A percentile compares a stretch with the other conserved stretches of the same genome.
These are phyloP conservation scores for Saturnispora serradocipensis DNA, from an alignment of 805 yeast genomes.

Conservation along the genomic window DNA sequence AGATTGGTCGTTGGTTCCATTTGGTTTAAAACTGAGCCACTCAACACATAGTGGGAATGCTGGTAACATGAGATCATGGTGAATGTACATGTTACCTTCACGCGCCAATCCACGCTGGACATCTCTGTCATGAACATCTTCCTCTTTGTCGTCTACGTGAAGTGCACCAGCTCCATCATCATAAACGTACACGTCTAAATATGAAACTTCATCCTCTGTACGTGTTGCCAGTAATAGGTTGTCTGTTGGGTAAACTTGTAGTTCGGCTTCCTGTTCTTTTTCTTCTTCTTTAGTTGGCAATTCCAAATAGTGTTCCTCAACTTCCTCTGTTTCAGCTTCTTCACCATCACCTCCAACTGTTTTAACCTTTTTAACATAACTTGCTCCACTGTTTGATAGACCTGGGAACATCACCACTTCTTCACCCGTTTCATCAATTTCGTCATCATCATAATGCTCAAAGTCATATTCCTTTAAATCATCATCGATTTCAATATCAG, in stretches of 20 bases:
- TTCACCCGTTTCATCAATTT: constrained; percentile 43
- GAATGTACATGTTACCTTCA: constrained; percentile 76
- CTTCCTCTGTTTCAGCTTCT: constrained; percentile 26
- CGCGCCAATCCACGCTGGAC: constrained; percentile 64
- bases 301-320: constrained; percentile 52
- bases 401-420: constrained; percentile 66
- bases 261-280: constrained; percentile 72
- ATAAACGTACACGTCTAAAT: constrained; percentile 85
- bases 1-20: constrained; percentile 31
- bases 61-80: constrained; percentile 94
- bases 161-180: constrained; percentile 83
- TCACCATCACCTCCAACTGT: constrained; percentile 38
- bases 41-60: constrained; percentile 95
- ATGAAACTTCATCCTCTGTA: constrained; percentile 92
- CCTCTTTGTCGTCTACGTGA: constrained; percentile 46
- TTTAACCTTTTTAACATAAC: constrained; percentile 38
- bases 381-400: constrained; percentile 47
- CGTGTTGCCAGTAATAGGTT: constrained; percentile 83
- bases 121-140: constrained; percentile 58
- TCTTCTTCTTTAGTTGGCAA: constrained; percentile 55
- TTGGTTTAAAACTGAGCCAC: constrained; percentile 78
- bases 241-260: constrained; percentile 83
- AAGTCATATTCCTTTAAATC: constrained; percentile 83
- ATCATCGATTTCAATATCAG: constrained; percentile 61
- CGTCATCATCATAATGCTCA: constrained; percentile 74